These are phyloP conservation scores for Stenocarpella maydis DNA, from an alignment of 2,329 filamentous ascomycete species.

Conservation along the genomic window DNA sequence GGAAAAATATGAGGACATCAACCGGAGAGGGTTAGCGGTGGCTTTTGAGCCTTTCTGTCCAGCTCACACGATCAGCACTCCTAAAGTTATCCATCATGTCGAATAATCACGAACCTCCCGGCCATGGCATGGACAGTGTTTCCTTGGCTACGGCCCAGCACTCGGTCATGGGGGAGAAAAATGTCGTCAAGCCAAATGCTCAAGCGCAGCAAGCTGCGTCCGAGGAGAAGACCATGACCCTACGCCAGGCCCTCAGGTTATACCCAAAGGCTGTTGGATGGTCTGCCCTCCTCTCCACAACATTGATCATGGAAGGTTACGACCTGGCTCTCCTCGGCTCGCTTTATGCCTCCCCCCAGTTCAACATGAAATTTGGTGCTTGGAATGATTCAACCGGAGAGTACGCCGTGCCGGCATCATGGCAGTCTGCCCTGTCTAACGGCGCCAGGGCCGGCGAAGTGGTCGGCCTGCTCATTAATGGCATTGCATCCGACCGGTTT, in stretches of 20 bases:
- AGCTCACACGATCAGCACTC: not conserved
- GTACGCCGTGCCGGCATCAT: slow-evolving; percentile 46
- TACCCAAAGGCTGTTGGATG: slow-evolving; percentile 91
- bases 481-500: slow-evolving; percentile 69
- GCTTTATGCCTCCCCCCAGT: slow-evolving; percentile 59
- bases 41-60: not conserved
- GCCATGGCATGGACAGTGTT: not conserved
- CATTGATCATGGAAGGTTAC: slow-evolving; percentile 91
- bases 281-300: slow-evolving; percentile 87
- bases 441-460: slow-evolving; percentile 70
- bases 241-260: slow-evolving; percentile 78
- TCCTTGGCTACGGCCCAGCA: not conserved
- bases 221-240: slow-evolving; percentile 72
- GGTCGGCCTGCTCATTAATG: slow-evolving; percentile 72
- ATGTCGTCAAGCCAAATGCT: slow-evolving; percentile 2
- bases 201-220: slow-evolving; percentile 1
- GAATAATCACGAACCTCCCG: not conserved
- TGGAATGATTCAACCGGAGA: slow-evolving; percentile 36
- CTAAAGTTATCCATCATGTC: not conserved
- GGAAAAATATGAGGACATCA: not conserved
- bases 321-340: slow-evolving; percentile 84
- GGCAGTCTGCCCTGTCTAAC: slow-evolving; percentile 47
- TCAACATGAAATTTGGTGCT: slow-evolving; percentile 41
- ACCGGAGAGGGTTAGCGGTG: not conserved
- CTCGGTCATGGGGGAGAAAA: not conserved